Percentiles rank a stretch among this genome's conserved stretches.
phyloP scores from a whole-genome alignment of 2,329 filamentous ascomycete species.

The Neopestalotiopsis rosae region DNA sequence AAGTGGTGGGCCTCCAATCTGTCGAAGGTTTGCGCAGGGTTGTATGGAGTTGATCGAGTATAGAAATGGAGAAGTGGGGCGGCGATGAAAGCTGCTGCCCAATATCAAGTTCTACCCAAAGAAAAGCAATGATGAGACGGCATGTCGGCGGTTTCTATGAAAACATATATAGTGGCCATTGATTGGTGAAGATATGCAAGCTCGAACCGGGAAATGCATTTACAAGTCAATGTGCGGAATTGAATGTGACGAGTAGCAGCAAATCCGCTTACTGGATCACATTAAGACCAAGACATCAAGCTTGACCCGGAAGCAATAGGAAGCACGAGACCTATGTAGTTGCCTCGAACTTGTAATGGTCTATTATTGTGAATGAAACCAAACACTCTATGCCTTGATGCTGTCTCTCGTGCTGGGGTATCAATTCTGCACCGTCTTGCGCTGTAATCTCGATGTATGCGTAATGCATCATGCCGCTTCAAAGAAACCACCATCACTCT shows the following conservation, averaged over 20 bases:
- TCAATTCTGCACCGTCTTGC: conserved; percentile 11
- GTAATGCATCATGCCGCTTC: conserved; percentile 39
- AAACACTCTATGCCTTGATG: not conserved
- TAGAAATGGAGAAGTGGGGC: not conserved
- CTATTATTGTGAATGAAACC: not conserved
- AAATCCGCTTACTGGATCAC: too few relatives aligned
- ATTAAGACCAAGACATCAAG: too few relatives aligned
- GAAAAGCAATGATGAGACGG: not conserved
- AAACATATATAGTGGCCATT: too few relatives aligned
- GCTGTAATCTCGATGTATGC: not conserved
- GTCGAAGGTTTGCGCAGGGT: not conserved
- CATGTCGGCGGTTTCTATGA: too few relatives aligned
- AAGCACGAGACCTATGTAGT: too few relatives aligned
- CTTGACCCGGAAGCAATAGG: too few relatives aligned
- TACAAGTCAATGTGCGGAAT: too few relatives aligned
- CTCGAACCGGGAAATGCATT: too few relatives aligned
- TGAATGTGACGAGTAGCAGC: too few relatives aligned
- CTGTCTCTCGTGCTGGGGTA: conserved; percentile 17
- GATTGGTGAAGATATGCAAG: too few relatives aligned
- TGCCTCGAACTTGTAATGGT: too few relatives aligned
- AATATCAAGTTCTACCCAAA: not conserved
- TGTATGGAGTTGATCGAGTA: not conserved
- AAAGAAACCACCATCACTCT: conserved; percentile 65
- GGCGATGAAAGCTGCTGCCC: not conserved
- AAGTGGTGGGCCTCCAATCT: too few relatives aligned